phyloP scores from a whole-genome alignment of 768 basidiomycete species.

The Scleroderma bovista region DNA sequence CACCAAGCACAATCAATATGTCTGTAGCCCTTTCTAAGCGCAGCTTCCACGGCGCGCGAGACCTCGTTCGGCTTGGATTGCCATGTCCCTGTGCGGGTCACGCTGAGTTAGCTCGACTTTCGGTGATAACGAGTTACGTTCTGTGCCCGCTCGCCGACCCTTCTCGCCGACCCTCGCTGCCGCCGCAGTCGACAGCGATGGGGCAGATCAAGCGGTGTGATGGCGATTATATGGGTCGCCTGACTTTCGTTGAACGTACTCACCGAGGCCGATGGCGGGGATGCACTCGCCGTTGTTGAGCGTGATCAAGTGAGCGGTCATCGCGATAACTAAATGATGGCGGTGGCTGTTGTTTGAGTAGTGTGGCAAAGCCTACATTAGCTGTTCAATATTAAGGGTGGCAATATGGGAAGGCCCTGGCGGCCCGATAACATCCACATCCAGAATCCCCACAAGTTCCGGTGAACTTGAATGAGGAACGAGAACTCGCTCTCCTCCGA shows the following conservation, averaged over 20 bases:
- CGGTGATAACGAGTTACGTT: background rate
- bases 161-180: background rate
- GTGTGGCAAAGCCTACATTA: too few relatives aligned
- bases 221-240: background rate
- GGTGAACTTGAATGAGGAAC: too few relatives aligned
- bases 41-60: constrained; percentile 61
- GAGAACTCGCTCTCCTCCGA: too few relatives aligned
- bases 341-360: background rate
- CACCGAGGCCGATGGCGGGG: constrained; percentile 56
- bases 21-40: constrained; percentile 73
- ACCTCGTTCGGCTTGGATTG: constrained; percentile 73
- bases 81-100: constrained; percentile 60
- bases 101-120: background rate
- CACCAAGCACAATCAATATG: constrained; percentile 69
- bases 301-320: constrained; percentile 44
- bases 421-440: too few relatives aligned
- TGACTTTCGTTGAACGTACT: constrained; percentile 25
- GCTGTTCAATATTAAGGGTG: too few relatives aligned
- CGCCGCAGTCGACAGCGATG: too few relatives aligned
- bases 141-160: background rate
- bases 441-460: too few relatives aligned
- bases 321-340: constrained; percentile 15
- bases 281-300: constrained; percentile 58
- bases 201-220: background rate
- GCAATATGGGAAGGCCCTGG: too few relatives aligned